These are phyloP conservation scores for Protea cynaroides DNA, from an alignment of 164 flowering plant species.

Conservation along the genomic window DNA sequence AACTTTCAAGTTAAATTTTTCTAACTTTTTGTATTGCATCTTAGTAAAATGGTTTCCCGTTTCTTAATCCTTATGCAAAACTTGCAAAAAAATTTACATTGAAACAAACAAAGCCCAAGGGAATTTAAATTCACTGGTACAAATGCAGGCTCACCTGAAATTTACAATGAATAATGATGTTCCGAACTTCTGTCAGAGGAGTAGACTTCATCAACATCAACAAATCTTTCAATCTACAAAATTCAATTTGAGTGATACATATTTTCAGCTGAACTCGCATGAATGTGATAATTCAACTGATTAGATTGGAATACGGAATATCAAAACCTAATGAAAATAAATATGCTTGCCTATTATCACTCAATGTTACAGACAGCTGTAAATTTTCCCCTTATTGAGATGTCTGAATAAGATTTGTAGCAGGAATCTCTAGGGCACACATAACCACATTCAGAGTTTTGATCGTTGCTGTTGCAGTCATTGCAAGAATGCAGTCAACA, in stretches of 20 bases:
- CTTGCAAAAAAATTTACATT: too few relatives aligned
- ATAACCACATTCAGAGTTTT: conserved; percentile 62
- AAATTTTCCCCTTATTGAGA: conserved; percentile 64
- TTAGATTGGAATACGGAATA: not conserved
- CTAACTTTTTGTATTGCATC: too few relatives aligned
- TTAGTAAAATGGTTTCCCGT: too few relatives aligned
- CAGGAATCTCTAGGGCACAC: conserved; percentile 74
- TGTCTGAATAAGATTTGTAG: conserved; percentile 56
- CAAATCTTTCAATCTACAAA: conserved; percentile 74
- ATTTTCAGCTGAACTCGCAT: not conserved
- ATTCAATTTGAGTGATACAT: conserved; percentile 5
- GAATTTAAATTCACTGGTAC: not conserved
- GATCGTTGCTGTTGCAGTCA: conserved; percentile 96
- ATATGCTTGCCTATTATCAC: conserved; percentile 60
- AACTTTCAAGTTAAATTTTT: too few relatives aligned
- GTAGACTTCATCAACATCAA: conserved; percentile 59
- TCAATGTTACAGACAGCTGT: conserved; percentile 61
- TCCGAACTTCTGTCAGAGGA: conserved; percentile 47
- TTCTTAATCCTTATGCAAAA: too few relatives aligned
- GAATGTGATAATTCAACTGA: not conserved
- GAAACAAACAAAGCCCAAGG: not conserved
- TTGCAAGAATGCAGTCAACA: conserved; percentile 75
- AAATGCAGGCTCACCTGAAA: conserved; percentile 59
- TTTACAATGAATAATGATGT: conserved; percentile 91
- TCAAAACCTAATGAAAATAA: not conserved